Conservation (phyloP, 2,329 filamentous ascomycete genomes). For the Stagonosporopsis rhizophila region DNA sequence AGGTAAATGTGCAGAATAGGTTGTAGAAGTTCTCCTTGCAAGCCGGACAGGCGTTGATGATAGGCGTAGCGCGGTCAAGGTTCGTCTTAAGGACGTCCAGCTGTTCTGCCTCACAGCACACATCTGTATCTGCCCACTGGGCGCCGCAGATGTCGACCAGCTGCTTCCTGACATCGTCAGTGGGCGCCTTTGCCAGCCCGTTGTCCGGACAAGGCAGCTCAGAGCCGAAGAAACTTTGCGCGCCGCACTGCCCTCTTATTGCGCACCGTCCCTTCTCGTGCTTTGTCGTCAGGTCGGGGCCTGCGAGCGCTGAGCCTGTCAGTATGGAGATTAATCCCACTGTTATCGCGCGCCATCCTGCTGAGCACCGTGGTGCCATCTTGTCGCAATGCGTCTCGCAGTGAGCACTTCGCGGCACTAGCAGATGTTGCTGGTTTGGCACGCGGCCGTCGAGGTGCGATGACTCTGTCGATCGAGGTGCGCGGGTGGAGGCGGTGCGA, state of each 20-base stretch:
- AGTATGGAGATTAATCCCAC: conserved; percentile 41
- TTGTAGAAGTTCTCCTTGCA: conserved; percentile 99
- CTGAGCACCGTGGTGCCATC: conserved; percentile 34
- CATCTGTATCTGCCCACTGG: conserved; percentile 81
- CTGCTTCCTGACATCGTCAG: conserved; percentile 73
- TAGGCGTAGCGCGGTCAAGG: conserved; percentile 82
- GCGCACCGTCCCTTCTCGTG: conserved; percentile 91
- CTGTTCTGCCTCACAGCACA: conserved; percentile 87
- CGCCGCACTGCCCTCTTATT: conserved; percentile 89
- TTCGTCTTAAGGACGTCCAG: conserved; percentile 82
- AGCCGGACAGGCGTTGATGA: conserved; percentile 92
- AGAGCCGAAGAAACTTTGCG: conserved; percentile 86
- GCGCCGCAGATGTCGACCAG: conserved; percentile 85
- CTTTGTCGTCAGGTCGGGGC: conserved; percentile 54
- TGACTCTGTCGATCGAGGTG: not conserved
- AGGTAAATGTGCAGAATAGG: conserved; percentile 96
- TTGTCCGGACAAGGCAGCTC: conserved; percentile 95
- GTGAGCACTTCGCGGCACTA: not conserved
- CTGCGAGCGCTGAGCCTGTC: conserved; percentile 37
- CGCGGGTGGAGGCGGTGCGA: not conserved
- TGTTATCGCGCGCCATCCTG: conserved; percentile 33
- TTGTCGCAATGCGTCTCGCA: not conserved
- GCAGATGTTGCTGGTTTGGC: not conserved
- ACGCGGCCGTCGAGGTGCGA: not conserved
- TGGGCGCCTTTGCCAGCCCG: conserved; percentile 76